Evolutionary conservation across 345 rosid genomes (phyloP).

Genomic region (Moricandia moricandioides): DNA sequence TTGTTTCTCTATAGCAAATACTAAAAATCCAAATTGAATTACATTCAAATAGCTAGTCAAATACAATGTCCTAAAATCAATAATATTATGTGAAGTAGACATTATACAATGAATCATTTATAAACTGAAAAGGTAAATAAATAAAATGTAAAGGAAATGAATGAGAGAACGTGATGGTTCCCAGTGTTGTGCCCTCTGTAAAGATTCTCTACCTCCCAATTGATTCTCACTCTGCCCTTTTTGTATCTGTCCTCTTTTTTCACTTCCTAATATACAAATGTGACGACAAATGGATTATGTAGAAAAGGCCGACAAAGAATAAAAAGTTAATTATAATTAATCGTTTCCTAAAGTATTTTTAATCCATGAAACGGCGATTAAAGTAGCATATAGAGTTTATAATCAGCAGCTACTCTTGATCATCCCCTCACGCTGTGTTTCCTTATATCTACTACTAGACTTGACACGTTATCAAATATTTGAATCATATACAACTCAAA

Average conservation of each 20-base stretch:
- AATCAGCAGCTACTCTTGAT: neutral
- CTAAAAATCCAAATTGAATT: slow-evolving; percentile 11
- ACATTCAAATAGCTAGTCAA: neutral
- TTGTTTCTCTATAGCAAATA: neutral
- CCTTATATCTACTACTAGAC: neutral
- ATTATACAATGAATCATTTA: neutral
- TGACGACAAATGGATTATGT: slow-evolving; percentile 29
- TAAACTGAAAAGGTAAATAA: neutral
- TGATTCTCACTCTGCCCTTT: slow-evolving; percentile 19
- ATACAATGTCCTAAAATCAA: slow-evolving; percentile 3
- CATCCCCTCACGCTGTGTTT: neutral
- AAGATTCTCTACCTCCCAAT: slow-evolving; percentile 32
- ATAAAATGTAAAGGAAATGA: slow-evolving; percentile 12
- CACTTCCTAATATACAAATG: neutral
- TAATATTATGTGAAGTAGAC: neutral
- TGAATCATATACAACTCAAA: neutral
- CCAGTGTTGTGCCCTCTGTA: slow-evolving; percentile 36
- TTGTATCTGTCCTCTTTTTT: neutral
- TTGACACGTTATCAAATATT: neutral
- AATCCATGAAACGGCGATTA: slow-evolving; percentile 16
- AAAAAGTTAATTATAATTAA: slow-evolving; percentile 10
- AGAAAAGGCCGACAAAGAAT: slow-evolving; percentile 22
- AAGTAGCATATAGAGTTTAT: neutral
- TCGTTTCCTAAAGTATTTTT: neutral
- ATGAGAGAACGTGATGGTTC: slow-evolving; percentile 36